Base-by-base conservation (phyloP, 2,329 filamentous ascomycete species). In the Tolypocladium album region DNA sequence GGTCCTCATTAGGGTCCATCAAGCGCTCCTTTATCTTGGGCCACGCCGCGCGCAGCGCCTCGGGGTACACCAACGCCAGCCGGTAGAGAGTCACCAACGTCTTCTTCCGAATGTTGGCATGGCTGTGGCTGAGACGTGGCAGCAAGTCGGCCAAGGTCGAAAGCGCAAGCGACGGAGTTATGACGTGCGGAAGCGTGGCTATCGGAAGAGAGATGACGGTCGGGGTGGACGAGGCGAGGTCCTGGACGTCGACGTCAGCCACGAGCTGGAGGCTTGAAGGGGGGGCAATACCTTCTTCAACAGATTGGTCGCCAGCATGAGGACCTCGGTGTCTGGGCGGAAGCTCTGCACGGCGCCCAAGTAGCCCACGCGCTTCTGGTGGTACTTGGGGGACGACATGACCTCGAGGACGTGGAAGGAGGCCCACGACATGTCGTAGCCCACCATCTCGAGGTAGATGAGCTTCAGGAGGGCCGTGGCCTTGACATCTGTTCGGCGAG, bases 381-480 rank as follows among this genome's bases (percentile, higher is more conserved):
- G 83, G 73, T 96, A 96, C 72, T 97, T 97, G 56, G 88, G 82
- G 45, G 91, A 96, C 43, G 92, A 96, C 94, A 99, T 99, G 76
- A 99, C 94, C 77, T 99, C 94, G 56, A 99, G 87, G 58, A 97
- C 93, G 73, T 99, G 90, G 76, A 99, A 99, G 15, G 92, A 92
- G 4, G 94, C 94, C 94, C 94, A 99, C 3, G 93, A 97, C 94
- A 99, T 99, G 75, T 97, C 94, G 72, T 97, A 90, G 17, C 94
- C 94, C 67, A 97, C 92, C 94, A 99, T 99, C 74, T 99, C 94
- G 65, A 99, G 85, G 73, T 99, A 99, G 58, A 97, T 88, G 67
- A 99, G 83, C 79, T 99, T 99, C 70, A 99, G 80, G 59, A 99
- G 82, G 55, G 94, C 94, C 40, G 92, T 97, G 24, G 94, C 92